phyloP scores from a whole-genome alignment of 83 land plant genomes.

The Diphasiastrum complanatum region DNA sequence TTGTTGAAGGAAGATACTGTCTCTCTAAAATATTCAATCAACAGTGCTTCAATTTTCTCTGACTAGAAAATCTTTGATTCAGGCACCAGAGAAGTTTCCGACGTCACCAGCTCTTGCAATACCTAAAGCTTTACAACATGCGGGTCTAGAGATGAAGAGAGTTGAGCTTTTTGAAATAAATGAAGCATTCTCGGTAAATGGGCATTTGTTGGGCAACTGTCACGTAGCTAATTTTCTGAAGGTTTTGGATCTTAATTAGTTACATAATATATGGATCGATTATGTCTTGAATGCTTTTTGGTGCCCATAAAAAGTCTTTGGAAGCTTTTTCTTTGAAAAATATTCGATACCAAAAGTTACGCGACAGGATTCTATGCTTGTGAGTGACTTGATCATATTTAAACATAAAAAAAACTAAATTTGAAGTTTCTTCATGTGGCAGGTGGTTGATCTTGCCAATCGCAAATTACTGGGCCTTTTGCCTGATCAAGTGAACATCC shows the following conservation, averaged over 20 bases:
- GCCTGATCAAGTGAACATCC: constrained; percentile 24
- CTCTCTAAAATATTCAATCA: background rate
- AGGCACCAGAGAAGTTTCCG: constrained; percentile 37
- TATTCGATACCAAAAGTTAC: too few relatives aligned
- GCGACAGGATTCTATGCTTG: too few relatives aligned
- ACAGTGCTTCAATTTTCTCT: background rate
- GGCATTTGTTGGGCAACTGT: background rate
- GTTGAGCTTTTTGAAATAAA: constrained; percentile 35
- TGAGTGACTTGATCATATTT: too few relatives aligned
- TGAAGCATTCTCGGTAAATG: constrained; percentile 38
- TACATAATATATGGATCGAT: too few relatives aligned
- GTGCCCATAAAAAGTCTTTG: too few relatives aligned
- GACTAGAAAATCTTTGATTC: background rate
- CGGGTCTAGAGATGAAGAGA: constrained; percentile 25
- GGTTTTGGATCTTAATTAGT: too few relatives aligned
- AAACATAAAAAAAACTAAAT: too few relatives aligned
- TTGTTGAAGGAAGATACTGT: too few relatives aligned
- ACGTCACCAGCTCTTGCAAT: constrained; percentile 37
- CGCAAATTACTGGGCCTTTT: constrained; percentile 21
- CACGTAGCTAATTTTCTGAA: background rate
- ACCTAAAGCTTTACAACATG: constrained; percentile 31
- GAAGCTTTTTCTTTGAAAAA: too few relatives aligned
- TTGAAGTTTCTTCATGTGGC: too few relatives aligned
- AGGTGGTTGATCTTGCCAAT: constrained; percentile 21
- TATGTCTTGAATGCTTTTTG: too few relatives aligned